Evolutionary conservation across 202 grass and related monocot genomes (phyloP), one percentile per base, ranked within the genome.

Genomic region (Thinopyrum obtusiflorum): DNA sequence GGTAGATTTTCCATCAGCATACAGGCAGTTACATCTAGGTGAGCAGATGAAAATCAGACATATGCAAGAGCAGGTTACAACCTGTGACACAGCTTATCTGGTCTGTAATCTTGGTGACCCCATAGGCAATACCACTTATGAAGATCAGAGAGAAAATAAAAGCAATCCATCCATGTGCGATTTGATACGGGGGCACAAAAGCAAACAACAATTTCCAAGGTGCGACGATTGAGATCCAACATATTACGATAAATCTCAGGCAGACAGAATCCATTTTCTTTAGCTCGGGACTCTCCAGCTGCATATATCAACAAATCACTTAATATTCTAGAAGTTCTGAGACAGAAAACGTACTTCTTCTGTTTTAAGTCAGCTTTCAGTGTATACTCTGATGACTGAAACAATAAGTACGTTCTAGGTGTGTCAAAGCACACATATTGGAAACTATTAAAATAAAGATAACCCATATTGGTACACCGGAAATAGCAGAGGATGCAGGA

Each of bases 81-180:
- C 95, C 93, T 95, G 95, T 98, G 83, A 92, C 89, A 11, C 89
- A 98, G 76, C 95, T 98, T 77, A 98, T 98, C 70, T 92, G 89
- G 88, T 98, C 95, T 35, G 95, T 95, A 68, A 98, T 77, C 83
- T 91, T 92, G 76, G 95, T 98, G 59, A 98, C 95, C 51, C 86
- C 91, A 77, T 93, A 98, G 74, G 95, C 91, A 85, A 98, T 95
- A 31, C 88, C 93, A 73, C 93, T 98, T 83, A 98, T 95, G 66
- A 95, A 95, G 24, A 67, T 27, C 27, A 98, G 88, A 40, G 89
- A 91, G 72, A 81, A 90, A 32, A 92, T 85, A 76, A 98, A 98
- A 77, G 95, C 86, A 17, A 98, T 49, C 95, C 95, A 98, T 46
- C 93, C 95, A 76, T 95, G 91, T 51, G 88, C 81, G 77, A 98